Evolutionary conservation across 1,139 yeast genomes (phyloP).

Genomic region (Candida buenavistaensis): DNA sequence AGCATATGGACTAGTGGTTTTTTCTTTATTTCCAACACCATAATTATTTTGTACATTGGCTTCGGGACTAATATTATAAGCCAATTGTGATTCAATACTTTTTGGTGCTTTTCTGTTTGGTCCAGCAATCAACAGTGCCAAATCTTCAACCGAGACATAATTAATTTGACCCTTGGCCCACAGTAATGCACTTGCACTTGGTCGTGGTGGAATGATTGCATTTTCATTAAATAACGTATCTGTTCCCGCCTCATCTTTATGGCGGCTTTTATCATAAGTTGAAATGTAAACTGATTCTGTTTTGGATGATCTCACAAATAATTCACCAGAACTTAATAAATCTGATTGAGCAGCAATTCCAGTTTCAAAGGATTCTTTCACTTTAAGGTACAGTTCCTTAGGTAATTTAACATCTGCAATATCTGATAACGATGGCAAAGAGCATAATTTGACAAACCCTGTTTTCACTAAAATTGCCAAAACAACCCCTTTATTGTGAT

Average conservation of each 20-base stretch:
- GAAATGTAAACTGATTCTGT: constrained; percentile 49
- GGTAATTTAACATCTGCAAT: constrained; percentile 38
- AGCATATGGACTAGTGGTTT: constrained; percentile 37
- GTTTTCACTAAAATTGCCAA: constrained; percentile 38
- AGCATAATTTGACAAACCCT: constrained; percentile 40
- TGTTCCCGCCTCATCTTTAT: constrained; percentile 25
- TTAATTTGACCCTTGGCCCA: constrained; percentile 81
- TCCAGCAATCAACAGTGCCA: constrained; percentile 60
- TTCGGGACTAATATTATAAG: constrained; percentile 53
- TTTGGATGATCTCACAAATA: constrained; percentile 57
- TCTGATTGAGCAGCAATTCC: constrained; percentile 27
- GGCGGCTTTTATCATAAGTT: constrained; percentile 15
- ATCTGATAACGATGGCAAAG: constrained; percentile 41
- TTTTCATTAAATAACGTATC: constrained; percentile 62
- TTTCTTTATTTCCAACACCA: constrained; percentile 24
- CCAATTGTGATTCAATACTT: constrained; percentile 55
- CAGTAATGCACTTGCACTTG: constrained; percentile 74
- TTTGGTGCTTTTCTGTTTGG: constrained; percentile 56
- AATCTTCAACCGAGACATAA: constrained; percentile 57
- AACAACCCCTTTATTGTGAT: constrained; percentile 31
- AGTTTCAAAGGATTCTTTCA: constrained; percentile 24
- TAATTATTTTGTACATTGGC: constrained; percentile 40
- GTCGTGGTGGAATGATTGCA: constrained; percentile 72
- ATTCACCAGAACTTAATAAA: constrained; percentile 70
- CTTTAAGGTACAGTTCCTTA: constrained; percentile 28